A percentile compares a stretch with the other conserved stretches of the same genome.
Conservation (phyloP, 441 rosid genomes). For the Gossypium trilobum region DNA sequence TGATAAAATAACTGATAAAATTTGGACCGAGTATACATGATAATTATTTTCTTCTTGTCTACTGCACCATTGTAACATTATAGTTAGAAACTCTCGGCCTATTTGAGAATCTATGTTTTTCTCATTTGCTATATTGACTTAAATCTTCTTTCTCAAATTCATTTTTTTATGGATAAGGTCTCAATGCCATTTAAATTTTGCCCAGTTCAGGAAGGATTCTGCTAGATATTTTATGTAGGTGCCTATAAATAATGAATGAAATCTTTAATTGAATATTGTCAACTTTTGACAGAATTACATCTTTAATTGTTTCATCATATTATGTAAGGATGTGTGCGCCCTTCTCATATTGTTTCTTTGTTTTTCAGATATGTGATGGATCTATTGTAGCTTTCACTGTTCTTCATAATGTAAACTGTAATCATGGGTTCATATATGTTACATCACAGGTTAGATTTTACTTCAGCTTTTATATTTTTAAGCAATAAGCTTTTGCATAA, state of each 20-base stretch:
- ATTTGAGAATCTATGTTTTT: background rate
- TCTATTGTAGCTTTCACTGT: conserved; percentile 91
- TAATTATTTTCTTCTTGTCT: background rate
- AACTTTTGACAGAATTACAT: conserved; percentile 1
- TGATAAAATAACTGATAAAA: background rate
- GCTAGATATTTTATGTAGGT: background rate
- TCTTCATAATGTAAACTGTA: conserved; percentile 95
- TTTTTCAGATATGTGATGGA: conserved; percentile 87
- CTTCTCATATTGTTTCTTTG: conserved; percentile 3
- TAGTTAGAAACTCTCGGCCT: background rate
- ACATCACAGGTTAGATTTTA: conserved; percentile 68
- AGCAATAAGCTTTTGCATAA: background rate
- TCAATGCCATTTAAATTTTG: background rate
- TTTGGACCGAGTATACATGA: background rate
- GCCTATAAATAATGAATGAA: background rate
- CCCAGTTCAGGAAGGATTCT: background rate
- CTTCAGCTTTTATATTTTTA: conserved; percentile 11
- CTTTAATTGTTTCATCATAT: background rate
- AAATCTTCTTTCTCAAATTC: background rate
- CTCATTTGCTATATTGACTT: background rate
- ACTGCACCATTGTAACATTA: background rate
- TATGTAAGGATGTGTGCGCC: conserved; percentile 1
- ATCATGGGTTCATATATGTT: conserved; percentile 90
- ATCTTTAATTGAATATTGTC: background rate
- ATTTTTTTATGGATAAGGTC: background rate